A percentile compares a stretch with the other conserved stretches of the same genome.
phyloP scores from a whole-genome alignment of 352 stramenopile species.

The Globisporangium spinosum region DNA sequence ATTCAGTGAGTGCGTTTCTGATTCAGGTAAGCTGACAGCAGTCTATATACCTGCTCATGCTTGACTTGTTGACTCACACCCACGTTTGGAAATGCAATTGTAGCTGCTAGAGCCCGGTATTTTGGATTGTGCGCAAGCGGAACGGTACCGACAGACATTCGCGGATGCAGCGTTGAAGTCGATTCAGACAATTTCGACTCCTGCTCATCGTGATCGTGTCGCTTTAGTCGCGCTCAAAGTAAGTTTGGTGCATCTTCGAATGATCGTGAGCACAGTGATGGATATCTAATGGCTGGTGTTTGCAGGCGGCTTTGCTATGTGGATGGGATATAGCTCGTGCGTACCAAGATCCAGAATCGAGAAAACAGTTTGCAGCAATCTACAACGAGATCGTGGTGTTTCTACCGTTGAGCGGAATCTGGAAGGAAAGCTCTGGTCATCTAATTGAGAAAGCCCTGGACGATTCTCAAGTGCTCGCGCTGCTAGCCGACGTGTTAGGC shows the following conservation, averaged over 20 bases:
- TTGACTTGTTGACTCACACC: background rate
- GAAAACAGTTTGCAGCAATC: conserved; percentile 31
- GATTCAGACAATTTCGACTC: conserved; percentile 4
- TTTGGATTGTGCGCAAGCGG: background rate
- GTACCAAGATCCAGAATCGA: conserved; percentile 31
- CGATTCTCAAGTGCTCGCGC: conserved; percentile 29
- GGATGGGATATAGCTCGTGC: conserved; percentile 45
- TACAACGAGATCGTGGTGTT: conserved; percentile 45
- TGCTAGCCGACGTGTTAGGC: conserved; percentile 36
- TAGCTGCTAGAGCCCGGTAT: conserved; percentile 16
- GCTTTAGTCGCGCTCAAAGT: conserved; percentile 27
- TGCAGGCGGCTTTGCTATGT: conserved; percentile 33
- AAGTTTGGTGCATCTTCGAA: background rate
- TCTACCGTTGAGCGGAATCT: conserved; percentile 37
- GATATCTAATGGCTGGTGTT: conserved; percentile 13
- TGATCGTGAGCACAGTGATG: background rate
- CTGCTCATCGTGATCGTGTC: conserved; percentile 11
- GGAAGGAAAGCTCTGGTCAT: conserved; percentile 29
- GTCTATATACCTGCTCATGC: background rate
- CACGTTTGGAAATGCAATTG: background rate
- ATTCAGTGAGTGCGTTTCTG: conserved; percentile 13
- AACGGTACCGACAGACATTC: conserved; percentile 14
- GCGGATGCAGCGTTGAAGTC: conserved; percentile 10
- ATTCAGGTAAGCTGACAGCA: conserved; percentile 10
- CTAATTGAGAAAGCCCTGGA: conserved; percentile 31